Percentiles rank a stretch among this genome's conserved stretches.
Conservation (phyloP, 2,329 filamentous ascomycete species). For the Epichloe gansuensis region DNA sequence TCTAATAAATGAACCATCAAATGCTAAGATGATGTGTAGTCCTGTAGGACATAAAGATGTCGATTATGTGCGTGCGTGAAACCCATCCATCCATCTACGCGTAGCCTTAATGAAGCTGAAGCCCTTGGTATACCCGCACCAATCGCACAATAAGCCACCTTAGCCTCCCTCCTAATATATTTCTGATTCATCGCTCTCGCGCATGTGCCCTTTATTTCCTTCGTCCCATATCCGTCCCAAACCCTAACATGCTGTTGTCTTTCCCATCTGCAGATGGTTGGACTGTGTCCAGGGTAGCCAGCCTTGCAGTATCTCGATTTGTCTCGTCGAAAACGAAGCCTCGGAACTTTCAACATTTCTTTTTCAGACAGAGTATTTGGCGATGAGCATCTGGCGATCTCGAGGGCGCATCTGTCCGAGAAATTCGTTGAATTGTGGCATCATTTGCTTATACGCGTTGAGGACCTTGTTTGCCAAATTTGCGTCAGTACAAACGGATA, state of each 20-base stretch:
- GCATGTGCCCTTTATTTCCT: not conserved
- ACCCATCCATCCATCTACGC: not conserved
- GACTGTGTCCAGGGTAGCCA: not conserved
- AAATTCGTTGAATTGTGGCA: constrained; percentile 46
- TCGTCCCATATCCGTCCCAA: not conserved
- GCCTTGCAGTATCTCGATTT: not conserved
- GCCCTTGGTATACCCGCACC: constrained; percentile 3
- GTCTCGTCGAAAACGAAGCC: not conserved
- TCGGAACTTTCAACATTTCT: not conserved
- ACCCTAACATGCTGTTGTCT: not conserved
- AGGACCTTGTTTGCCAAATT: constrained; percentile 29
- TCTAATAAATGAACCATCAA: constrained; percentile 4
- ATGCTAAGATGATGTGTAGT: constrained; percentile 2
- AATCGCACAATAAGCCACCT: constrained; percentile 1
- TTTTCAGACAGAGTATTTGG: constrained; percentile 32
- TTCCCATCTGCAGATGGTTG: not conserved
- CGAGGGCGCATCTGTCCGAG: constrained; percentile 35
- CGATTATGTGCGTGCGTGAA: not conserved
- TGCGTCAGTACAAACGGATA: not conserved
- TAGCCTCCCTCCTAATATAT: not conserved
- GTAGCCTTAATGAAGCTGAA: not conserved
- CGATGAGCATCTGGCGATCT: constrained; percentile 37
- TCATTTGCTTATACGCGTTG: constrained; percentile 44
- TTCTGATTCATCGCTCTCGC: not conserved
- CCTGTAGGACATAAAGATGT: not conserved